Conservation (phyloP, 2,329 filamentous ascomycete species). For the Piedraia hortae region DNA sequence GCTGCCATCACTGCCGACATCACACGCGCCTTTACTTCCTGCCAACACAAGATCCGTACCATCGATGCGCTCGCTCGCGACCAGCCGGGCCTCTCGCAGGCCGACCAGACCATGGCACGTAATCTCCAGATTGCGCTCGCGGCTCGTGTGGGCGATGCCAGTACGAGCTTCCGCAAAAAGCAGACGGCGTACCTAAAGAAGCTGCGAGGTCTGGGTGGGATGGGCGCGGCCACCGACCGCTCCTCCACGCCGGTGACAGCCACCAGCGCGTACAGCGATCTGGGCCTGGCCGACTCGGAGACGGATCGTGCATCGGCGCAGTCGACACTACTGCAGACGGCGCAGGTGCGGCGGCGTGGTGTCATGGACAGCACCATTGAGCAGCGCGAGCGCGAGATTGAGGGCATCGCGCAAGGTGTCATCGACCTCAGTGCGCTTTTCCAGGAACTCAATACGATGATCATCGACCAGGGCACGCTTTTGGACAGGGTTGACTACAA, state of each 20-base stretch:
- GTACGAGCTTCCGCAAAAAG: conserved; percentile 82
- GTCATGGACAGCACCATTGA: conserved; percentile 59
- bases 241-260: conserved; percentile 17
- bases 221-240: conserved; percentile 22
- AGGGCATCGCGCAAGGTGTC: conserved; percentile 92
- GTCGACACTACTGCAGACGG: conserved; percentile 56
- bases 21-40: conserved; percentile 67
- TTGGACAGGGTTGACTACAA: conserved; percentile 43
- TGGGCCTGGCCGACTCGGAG: conserved; percentile 76
- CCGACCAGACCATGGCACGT: conserved; percentile 83
- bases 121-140: conserved; percentile 89
- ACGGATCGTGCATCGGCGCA: conserved; percentile 82
- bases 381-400: conserved; percentile 87
- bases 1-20: conserved; percentile 75
- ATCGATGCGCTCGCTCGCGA: conserved; percentile 73
- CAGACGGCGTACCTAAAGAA: conserved; percentile 78
- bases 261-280: conserved; percentile 48
- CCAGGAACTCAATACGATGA: conserved; percentile 85
- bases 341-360: conserved; percentile 28
- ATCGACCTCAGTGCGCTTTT: conserved; percentile 94
- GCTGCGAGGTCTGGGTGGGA: conserved; percentile 18
- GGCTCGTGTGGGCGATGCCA: conserved; percentile 67
- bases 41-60: conserved; percentile 64
- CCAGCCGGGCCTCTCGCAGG: conserved; percentile 45
- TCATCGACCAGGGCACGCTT: conserved; percentile 25